These are phyloP conservation scores for Epichloe hybrida DNA, from an alignment of 2,329 filamentous ascomycete genomes.

Conservation along the genomic window DNA sequence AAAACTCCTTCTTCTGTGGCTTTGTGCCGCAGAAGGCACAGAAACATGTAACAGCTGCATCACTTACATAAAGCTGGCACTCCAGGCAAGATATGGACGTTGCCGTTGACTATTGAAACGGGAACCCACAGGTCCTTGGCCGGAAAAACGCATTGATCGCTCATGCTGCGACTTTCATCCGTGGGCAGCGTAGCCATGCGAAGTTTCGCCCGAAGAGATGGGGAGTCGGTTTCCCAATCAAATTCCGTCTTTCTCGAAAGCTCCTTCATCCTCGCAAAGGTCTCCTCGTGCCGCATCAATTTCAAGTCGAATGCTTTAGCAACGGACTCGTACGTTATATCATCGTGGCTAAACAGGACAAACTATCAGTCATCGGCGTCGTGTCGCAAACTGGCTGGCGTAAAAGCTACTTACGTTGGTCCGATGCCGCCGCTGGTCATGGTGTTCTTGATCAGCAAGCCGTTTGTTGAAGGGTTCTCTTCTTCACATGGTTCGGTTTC, in stretches of 20 bases:
- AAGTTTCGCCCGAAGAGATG: too few species aligned
- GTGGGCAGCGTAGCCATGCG: too few species aligned
- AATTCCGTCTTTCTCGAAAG: conserved; percentile 68
- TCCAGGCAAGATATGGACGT: conserved; percentile 84
- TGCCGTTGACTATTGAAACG: conserved; percentile 76
- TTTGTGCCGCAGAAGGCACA: too few species aligned
- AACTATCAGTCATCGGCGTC: too few species aligned
- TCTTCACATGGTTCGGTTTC: too few species aligned
- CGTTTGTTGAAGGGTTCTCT: not conserved
- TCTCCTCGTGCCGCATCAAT: conserved; percentile 62
- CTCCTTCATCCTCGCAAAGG: conserved; percentile 70
- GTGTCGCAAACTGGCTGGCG: conserved; percentile 6
- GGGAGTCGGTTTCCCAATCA: conserved; percentile 69
- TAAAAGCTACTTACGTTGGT: conserved; percentile 54
- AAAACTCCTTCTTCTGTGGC: too few species aligned
- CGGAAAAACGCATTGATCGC: conserved; percentile 67
- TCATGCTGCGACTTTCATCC: conserved; percentile 39
- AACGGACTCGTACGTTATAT: conserved; percentile 93
- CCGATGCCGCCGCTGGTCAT: conserved; percentile 70
- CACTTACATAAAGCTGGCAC: conserved; percentile 63
- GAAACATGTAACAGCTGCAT: too few species aligned
- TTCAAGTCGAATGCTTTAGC: conserved; percentile 74
- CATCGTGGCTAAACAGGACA: conserved; percentile 58
- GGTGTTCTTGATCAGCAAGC: not conserved
- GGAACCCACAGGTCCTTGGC: conserved; percentile 83